Percentiles rank a stretch among this genome's conserved stretches.
These are phyloP conservation scores for Cajanus cajan DNA, from an alignment of 306 rosid genomes.

Conservation along the genomic window DNA sequence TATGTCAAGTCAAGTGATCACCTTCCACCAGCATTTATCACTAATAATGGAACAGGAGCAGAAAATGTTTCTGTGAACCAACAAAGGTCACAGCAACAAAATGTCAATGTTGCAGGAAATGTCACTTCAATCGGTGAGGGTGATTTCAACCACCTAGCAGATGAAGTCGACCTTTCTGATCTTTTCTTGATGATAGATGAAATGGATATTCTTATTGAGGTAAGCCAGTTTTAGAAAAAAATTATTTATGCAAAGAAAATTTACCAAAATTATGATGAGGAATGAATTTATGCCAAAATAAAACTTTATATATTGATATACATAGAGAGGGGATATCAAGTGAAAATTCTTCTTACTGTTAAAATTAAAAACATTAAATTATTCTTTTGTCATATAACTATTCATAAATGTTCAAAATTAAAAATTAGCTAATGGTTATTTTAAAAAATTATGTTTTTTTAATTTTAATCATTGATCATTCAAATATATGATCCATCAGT, in stretches of 20 bases:
- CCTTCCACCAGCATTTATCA: neutral
- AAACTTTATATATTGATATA: too few relatives aligned
- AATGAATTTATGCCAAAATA: neutral
- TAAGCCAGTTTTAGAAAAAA: neutral
- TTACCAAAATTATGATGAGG: neutral
- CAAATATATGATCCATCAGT: too few relatives aligned
- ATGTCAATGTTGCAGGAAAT: slow-evolving; percentile 6
- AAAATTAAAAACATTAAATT: too few relatives aligned
- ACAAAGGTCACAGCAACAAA: neutral
- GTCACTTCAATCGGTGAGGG: neutral
- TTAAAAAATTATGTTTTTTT: too few relatives aligned
- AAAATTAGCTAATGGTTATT: too few relatives aligned
- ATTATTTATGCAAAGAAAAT: neutral
- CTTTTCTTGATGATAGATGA: neutral
- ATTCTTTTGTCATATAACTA: too few relatives aligned
- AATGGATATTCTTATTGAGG: slow-evolving; percentile 9
- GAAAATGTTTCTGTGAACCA: neutral
- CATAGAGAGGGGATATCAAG: too few relatives aligned
- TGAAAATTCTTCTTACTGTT: too few relatives aligned
- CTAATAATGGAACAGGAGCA: neutral
- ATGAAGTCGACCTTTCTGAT: neutral
- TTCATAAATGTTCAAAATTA: too few relatives aligned
- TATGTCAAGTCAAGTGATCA: neutral
- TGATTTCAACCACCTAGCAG: neutral
- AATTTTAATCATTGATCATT: neutral